Evolutionary conservation across 352 stramenopile species (phyloP).

Genomic region (Phytopythium chamaehyphon): DNA sequence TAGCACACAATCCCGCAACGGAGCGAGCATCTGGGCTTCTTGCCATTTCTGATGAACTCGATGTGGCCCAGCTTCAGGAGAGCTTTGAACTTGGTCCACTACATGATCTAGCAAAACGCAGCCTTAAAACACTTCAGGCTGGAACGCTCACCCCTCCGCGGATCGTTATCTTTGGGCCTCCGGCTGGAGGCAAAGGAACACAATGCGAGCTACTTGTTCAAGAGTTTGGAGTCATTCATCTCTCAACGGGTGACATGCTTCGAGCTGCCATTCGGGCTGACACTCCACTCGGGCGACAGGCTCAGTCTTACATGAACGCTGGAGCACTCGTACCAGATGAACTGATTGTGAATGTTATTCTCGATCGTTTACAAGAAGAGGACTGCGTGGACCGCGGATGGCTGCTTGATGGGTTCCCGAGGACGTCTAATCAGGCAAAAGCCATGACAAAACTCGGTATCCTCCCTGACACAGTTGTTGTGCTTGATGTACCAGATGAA

Average conservation of each 20-base stretch:
- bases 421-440: constrained; percentile 81
- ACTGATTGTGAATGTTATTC: constrained; percentile 86
- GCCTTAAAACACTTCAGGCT: constrained; percentile 6
- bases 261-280: constrained; percentile 78
- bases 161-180: constrained; percentile 89
- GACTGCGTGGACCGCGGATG: constrained; percentile 87
- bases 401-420: constrained; percentile 93
- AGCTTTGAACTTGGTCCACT: constrained; percentile 83
- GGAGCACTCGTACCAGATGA: constrained; percentile 89
- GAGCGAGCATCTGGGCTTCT: constrained; percentile 72
- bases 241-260: constrained; percentile 93
- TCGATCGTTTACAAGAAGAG: constrained; percentile 63
- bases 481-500: constrained; percentile 93
- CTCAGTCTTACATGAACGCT: constrained; percentile 87
- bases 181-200: constrained; percentile 92
- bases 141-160: constrained; percentile 33
- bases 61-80: constrained; percentile 73
- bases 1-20: constrained; percentile 42
- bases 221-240: constrained; percentile 87
- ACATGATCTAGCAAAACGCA: constrained; percentile 66
- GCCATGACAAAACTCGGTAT: constrained; percentile 83
- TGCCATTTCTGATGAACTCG: constrained; percentile 78
- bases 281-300: constrained; percentile 50
- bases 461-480: constrained; percentile 86
- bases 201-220: constrained; percentile 90